These are phyloP conservation scores for Homolaphlyctis polyrhiza DNA, from an alignment of 371 early-diverging fungal genomes.

Conservation along the genomic window DNA sequence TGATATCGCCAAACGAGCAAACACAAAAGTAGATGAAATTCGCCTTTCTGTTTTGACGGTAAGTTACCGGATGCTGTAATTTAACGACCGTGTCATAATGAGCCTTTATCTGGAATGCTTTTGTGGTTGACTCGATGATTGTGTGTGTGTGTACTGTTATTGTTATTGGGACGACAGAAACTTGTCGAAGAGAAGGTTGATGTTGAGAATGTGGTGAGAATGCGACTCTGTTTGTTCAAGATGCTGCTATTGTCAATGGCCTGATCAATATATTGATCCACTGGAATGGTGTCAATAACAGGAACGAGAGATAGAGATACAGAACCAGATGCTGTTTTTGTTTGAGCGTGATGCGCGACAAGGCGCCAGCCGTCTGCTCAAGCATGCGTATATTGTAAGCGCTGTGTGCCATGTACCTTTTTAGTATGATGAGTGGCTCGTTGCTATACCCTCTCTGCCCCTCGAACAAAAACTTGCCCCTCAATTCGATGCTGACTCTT, in stretches of 20 bases:
- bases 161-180: no score
- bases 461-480: no score
- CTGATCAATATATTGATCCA: no score
- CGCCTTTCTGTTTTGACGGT: conserved; percentile 16
- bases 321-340: background rate
- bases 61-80: no score
- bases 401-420: background rate
- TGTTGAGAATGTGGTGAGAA: no score
- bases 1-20: conserved; percentile 22
- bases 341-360: conserved; percentile 17
- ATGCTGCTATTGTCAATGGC: no score
- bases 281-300: no score
- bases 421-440: background rate
- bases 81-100: no score
- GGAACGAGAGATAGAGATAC: background rate
- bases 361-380: conserved; percentile 29
- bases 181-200: background rate
- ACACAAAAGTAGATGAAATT: conserved; percentile 17
- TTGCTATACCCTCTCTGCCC: no score
- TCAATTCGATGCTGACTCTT: conserved; percentile 8
- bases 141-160: background rate
- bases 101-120: no score
- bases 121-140: background rate
- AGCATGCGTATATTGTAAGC: conserved; percentile 36
- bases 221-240: no score